phyloP scores from a whole-genome alignment of 1,284 basidiomycete species.

The Abortiporus biennis region DNA sequence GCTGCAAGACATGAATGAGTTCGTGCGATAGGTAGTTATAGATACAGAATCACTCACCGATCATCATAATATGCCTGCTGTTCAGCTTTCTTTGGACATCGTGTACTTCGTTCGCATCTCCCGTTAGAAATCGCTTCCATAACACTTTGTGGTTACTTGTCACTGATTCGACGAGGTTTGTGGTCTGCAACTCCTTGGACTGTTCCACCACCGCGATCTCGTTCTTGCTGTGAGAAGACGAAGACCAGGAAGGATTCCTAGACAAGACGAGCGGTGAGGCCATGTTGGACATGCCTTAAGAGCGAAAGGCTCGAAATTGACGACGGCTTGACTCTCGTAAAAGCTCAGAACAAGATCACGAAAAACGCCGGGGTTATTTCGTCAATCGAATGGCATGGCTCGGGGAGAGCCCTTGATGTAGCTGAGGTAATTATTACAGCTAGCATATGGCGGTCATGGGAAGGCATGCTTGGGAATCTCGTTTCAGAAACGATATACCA shows the following conservation, averaged over 20 bases:
- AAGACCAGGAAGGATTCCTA: conserved; percentile 10
- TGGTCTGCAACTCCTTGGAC: conserved; percentile 1
- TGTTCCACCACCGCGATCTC: conserved; percentile 1
- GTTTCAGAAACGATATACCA: too few species aligned
- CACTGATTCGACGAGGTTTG: conserved; percentile 1
- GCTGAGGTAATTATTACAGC: too few species aligned
- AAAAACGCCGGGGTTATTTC: too few species aligned
- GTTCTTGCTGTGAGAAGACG: conserved; percentile 12
- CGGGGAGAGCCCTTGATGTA: too few species aligned
- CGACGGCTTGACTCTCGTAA: too few species aligned
- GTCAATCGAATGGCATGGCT: too few species aligned
- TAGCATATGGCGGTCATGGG: too few species aligned
- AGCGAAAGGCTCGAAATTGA: too few species aligned
- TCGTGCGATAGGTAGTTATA: neutral
- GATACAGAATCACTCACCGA: conserved; percentile 23
- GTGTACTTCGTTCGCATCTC: conserved; percentile 17
- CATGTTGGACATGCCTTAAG: conserved; percentile 1
- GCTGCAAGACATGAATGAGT: conserved; percentile 19
- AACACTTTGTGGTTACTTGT: conserved; percentile 6
- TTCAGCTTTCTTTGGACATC: conserved; percentile 33
- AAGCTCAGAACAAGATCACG: too few species aligned
- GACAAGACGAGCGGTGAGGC: conserved; percentile 6
- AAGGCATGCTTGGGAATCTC: too few species aligned
- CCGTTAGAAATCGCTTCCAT: conserved; percentile 21
- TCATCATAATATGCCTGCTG: conserved; percentile 37